These are phyloP conservation scores for Pseudoneurospora amorphoporcata DNA, from an alignment of 495 filamentous ascomycete genomes.

Conservation along the genomic window DNA sequence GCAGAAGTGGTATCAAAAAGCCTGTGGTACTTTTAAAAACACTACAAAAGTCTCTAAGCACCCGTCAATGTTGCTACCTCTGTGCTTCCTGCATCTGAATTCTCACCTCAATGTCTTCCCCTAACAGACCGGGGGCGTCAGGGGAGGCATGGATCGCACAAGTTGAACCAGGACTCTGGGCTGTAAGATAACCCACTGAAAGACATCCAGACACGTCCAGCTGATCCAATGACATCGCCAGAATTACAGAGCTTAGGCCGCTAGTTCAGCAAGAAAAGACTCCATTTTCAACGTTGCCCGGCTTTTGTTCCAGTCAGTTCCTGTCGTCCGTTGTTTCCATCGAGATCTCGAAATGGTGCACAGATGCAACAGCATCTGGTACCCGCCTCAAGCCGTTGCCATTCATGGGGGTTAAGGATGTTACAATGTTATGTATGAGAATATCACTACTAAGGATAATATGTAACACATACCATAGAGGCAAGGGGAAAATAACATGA, in stretches of 20 bases:
- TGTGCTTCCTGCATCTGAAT: background rate
- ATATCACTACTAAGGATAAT: background rate
- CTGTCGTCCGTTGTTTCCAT: background rate
- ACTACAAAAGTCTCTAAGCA: background rate
- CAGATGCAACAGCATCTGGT: background rate
- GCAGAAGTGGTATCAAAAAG: background rate
- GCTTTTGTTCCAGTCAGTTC: background rate
- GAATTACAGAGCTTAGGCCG: background rate
- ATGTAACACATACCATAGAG: background rate
- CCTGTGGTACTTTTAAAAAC: background rate
- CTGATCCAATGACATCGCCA: background rate
- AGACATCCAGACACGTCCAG: background rate
- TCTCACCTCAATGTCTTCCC: background rate
- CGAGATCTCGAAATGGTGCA: background rate
- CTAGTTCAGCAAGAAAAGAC: background rate
- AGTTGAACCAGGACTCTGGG: background rate
- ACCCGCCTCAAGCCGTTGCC: background rate
- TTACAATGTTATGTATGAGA: background rate
- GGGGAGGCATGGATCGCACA: background rate
- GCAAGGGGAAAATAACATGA: background rate
- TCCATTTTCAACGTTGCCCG: background rate
- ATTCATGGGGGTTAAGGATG: background rate
- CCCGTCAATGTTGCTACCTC: accelerated
- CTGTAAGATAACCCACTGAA: background rate
- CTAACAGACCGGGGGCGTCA: background rate